Evolutionary conservation across 2,329 filamentous ascomycete species (phyloP).

Genomic region (Fusarium continuum): DNA sequence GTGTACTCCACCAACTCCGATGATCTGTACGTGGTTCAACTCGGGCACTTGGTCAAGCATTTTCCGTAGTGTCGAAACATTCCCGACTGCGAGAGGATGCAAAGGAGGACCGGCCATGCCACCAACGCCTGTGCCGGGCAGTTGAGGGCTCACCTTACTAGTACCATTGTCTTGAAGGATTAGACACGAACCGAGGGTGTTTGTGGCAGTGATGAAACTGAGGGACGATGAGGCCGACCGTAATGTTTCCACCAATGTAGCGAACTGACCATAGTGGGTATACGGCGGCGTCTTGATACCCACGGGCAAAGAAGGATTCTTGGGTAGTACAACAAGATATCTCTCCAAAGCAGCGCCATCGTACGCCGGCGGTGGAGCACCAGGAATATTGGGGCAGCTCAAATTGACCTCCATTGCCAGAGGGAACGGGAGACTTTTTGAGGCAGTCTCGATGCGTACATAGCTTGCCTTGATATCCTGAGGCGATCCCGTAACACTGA

Average conservation of each 20-base stretch:
- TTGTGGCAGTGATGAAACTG: slow-evolving; percentile 77
- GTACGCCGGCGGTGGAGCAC: slow-evolving; percentile 76
- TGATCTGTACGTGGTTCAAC: slow-evolving; percentile 66
- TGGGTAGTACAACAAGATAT: slow-evolving; percentile 63
- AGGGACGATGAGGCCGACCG: slow-evolving; percentile 48
- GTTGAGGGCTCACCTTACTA: slow-evolving; percentile 49
- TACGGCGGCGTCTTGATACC: slow-evolving; percentile 83
- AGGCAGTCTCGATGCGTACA: slow-evolving; percentile 53
- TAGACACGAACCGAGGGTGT: slow-evolving; percentile 75
- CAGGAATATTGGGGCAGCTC: slow-evolving; percentile 78
- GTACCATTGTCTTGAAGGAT: slow-evolving; percentile 54
- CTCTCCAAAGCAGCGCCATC: slow-evolving; percentile 57
- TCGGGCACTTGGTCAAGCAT: slow-evolving; percentile 62
- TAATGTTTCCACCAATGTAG: slow-evolving; percentile 63
- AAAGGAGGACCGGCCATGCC: slow-evolving; percentile 77
- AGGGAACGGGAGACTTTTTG: slow-evolving; percentile 53
- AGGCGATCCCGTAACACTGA: slow-evolving; percentile 75
- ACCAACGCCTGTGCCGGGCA: slow-evolving; percentile 68
- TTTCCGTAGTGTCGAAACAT: slow-evolving; percentile 72
- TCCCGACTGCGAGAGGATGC: slow-evolving; percentile 78
- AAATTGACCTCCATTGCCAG: slow-evolving; percentile 81
- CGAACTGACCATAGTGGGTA: slow-evolving; percentile 74
- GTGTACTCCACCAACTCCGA: slow-evolving; percentile 77
- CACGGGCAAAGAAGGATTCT: slow-evolving; percentile 50
- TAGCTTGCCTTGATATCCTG: slow-evolving; percentile 68